Evolutionary conservation across 192 early-diverging fungal genomes (phyloP).

Genomic region (Backusella psychrophila): DNA sequence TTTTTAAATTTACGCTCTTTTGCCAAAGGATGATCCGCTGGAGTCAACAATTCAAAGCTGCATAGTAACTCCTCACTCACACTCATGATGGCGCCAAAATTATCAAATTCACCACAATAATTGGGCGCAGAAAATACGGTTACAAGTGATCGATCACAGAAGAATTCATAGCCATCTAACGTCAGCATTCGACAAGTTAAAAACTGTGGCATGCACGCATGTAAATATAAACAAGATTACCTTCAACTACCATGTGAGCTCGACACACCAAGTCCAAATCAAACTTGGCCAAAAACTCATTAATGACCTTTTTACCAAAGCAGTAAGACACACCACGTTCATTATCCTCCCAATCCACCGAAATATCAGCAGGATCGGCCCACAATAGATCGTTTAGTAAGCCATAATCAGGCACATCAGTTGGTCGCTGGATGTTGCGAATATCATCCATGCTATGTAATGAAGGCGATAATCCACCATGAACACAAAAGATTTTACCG

Average conservation of each 20-base stretch:
- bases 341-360: constrained; percentile 88
- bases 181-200: neutral
- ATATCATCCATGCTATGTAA: constrained; percentile 86
- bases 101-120: constrained; percentile 91
- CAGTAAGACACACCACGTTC: constrained; percentile 94
- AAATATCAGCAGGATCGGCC: constrained; percentile 87
- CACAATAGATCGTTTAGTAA: constrained; percentile 90
- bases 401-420: constrained; percentile 91
- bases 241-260: constrained; percentile 81
- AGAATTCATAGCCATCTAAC: constrained; percentile 98
- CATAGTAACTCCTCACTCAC: constrained; percentile 82
- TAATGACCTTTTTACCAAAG: constrained; percentile 84
- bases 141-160: constrained; percentile 88
- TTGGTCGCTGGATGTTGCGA: constrained; percentile 72
- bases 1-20: constrained; percentile 14
- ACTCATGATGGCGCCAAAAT: constrained; percentile 85
- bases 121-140: constrained; percentile 95
- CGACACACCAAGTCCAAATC: constrained; percentile 97
- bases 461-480: constrained; percentile 86
- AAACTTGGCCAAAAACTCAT: constrained; percentile 87
- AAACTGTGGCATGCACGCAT: neutral
- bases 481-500: constrained; percentile 92
- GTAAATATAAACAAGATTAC: constrained; percentile 34
- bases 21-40: constrained; percentile 35
- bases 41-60: constrained; percentile 56